Base-by-base conservation (phyloP, 306 rosid genomes). In the Lathyrus tuberosus region DNA sequence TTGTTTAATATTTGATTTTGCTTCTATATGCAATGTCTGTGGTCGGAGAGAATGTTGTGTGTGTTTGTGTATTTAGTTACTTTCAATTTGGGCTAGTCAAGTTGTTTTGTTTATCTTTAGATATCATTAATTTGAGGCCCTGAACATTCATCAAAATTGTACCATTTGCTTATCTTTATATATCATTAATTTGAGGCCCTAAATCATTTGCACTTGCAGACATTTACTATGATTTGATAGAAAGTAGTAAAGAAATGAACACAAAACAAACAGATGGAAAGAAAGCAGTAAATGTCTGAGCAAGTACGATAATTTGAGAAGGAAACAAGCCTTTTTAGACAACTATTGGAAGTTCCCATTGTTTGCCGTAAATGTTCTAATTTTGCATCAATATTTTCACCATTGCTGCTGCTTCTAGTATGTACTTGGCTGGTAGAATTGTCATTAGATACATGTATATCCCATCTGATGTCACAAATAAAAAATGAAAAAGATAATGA, bases 281-380 rank as follows among this genome's bases (percentile, higher is more conserved):
- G 0, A 20, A 20, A 20, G 22, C 86, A 94, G 98, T 76, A 94
- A 81, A 89, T 85, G 96, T 75, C 79, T 94, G 88, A 90, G 98
- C 82, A 96, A 88, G 80, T 94, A 94, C 72, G 91, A 86, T 67
- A 88, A 86, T 84, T 74, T 94, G 84, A 81, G 98, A 81, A 94
- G 89, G 94, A 94, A 94, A 81, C 97, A 90, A 88, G 97, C 98
- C 63, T 94, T 94, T 81, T 88, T 90, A 75, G 98, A 94, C 77
- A 89, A 86, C 86, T 94, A 94, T 80, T 78, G 98, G 79, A 94
- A 94, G 90, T 94, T 94, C 78, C 98, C 97, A 71, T 90, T 94
- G 98, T 94, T 94, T 73, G 96, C 98, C 22, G 0, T 20, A 20
- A 20, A 1, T 20, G 22, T 20, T 20, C 22, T 1, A 20, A 20